phyloP scores from a whole-genome alignment of 371 early-diverging fungal genomes.

The Nematocida minor region DNA sequence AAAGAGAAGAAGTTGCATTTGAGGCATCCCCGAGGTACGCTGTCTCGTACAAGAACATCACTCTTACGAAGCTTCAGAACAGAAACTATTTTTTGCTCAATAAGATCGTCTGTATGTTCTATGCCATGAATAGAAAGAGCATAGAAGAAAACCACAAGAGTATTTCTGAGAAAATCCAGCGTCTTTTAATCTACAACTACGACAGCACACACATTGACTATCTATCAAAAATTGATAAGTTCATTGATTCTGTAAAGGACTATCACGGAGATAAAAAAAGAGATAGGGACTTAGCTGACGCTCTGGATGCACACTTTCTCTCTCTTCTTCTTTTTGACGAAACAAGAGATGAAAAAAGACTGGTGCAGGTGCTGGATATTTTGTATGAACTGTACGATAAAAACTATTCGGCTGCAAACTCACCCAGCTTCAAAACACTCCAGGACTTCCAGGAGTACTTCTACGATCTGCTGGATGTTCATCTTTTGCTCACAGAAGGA shows the following conservation, averaged over 20 bases:
- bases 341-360: neutral
- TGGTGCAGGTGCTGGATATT: neutral
- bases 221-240: neutral
- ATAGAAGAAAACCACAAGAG: neutral
- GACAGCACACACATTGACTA: neutral
- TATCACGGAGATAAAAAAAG: neutral
- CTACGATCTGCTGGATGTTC: neutral
- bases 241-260: neutral
- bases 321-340: neutral
- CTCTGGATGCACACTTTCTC: neutral
- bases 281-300: neutral
- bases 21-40: neutral
- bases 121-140: neutral
- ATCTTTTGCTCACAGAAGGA: neutral
- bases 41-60: neutral
- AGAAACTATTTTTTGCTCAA: neutral
- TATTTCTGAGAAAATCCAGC: neutral
- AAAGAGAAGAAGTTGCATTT: neutral
- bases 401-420: no score
- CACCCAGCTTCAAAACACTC: neutral
- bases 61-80: neutral
- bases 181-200: neutral
- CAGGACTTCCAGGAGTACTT: neutral
- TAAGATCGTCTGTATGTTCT: neutral
- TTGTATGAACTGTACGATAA: neutral